Evolutionary conservation across 2,329 filamentous ascomycete genomes (phyloP), one percentile per base, ranked within the genome.

Genomic region (Podosphaera aphanis): DNA sequence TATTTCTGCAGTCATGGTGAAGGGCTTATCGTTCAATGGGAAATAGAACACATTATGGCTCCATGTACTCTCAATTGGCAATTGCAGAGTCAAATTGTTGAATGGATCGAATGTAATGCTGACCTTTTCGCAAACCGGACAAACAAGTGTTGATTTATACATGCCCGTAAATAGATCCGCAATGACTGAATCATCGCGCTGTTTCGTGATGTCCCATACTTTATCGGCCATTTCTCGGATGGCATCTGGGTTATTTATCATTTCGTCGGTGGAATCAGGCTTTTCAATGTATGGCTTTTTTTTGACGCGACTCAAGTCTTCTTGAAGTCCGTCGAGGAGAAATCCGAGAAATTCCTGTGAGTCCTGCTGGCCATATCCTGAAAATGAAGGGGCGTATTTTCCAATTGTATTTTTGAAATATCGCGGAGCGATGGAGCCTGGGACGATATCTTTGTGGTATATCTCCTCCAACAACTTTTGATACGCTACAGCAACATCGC

Each of bases 21-120:
- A 68, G 0, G 84, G 82, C 2, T 65, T 64, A 46, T 81, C 76
- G 48, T 79, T 74, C 1, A 90, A 64, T 2, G 86, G 85, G 49
- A 83, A 79, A 59, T 81, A 94, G 46, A 73, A 78, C 53, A 95
- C 66, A 1, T 70, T 68, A 51, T 79, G 79, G 48, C 67, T 69
- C 80, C 84, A 93, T 39, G 83, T 71, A 51, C 79, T 85, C 59
- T 90, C 80, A 46, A 93, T 74, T 0, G 90, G 90, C 29, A 98
- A 66, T 47, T 92, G 90, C 20, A 98, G 66, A 0, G 90, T 94
- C 48, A 98, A 65, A 52, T 92, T 90, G 61, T 85, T 94, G 67
- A 93, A 98, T 0, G 90, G 90, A 59, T 98, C 90, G 57, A 98
- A 98, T 0, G 90, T 95, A 55, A 98, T 93, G 71, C 86, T 94